A percentile compares a stretch with the other conserved stretches of the same genome.
Evolutionary conservation across 371 early-diverging fungal species (phyloP).

Genomic region (Cokeromyces recurvatus): DNA sequence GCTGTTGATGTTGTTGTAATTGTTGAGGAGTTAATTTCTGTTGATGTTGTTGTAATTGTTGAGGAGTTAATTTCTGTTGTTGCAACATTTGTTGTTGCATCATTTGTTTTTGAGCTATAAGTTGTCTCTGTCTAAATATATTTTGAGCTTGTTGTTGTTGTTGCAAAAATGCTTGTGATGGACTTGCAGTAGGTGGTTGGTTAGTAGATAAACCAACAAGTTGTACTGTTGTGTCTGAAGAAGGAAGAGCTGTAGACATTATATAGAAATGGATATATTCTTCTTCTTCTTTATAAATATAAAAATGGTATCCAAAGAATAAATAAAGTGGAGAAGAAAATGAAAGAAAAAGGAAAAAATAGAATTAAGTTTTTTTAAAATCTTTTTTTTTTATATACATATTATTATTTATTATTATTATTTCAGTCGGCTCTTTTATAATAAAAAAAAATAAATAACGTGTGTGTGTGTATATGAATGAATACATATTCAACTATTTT

Average conservation of each 20-base stretch:
- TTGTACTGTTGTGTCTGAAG: conserved; percentile 18
- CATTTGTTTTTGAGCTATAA: conserved; percentile 15
- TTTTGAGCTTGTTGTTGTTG: conserved; percentile 21
- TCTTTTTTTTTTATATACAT: too few relatives aligned
- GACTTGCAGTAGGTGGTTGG: conserved; percentile 10
- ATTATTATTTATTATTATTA: too few relatives aligned
- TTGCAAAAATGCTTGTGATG: conserved; percentile 9
- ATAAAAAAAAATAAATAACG: too few relatives aligned
- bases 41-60: conserved; percentile 1
- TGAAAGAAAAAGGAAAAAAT: conserved; percentile 1
- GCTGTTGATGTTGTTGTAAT: conserved; percentile 8
- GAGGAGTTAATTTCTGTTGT: conserved; percentile 4
- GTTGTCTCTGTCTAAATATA: conserved; percentile 23
- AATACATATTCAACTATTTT: too few relatives aligned
- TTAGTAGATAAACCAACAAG: conserved; percentile 13
- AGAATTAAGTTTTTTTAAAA: not conserved
- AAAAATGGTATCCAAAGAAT: not conserved
- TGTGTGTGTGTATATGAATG: too few relatives aligned
- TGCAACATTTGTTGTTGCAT: conserved; percentile 4
- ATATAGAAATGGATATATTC: not conserved
- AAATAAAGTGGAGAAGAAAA: not conserved
- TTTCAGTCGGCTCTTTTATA: too few relatives aligned
- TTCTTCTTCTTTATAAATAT: conserved; percentile 1
- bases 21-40: conserved; percentile 1
- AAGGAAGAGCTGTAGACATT: conserved; percentile 26